Conservation (phyloP, 1,284 basidiomycete genomes). For the Papiliotrema laurentii region DNA sequence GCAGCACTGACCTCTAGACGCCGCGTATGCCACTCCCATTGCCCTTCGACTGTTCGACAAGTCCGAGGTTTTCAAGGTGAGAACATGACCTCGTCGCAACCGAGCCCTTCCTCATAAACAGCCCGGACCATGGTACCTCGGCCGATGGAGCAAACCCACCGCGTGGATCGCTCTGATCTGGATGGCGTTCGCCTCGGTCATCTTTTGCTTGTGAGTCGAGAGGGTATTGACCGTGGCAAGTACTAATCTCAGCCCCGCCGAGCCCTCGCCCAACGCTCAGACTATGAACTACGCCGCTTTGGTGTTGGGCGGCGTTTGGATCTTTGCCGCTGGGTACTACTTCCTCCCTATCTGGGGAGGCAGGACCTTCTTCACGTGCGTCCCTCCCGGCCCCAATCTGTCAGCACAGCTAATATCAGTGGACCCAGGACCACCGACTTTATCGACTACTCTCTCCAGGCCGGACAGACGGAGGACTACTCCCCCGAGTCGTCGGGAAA, state of each 20-base stretch:
- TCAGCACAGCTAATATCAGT: background rate
- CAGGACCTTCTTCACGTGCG: conserved; percentile 36
- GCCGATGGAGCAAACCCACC: conserved; percentile 23
- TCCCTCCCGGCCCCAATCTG: background rate
- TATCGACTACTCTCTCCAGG: background rate
- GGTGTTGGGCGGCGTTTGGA: conserved; percentile 32
- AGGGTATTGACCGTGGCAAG: background rate
- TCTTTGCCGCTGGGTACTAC: conserved; percentile 32
- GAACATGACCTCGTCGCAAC: background rate
- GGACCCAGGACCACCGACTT: conserved; percentile 1
- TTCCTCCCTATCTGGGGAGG: conserved; percentile 37
- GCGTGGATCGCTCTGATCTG: conserved; percentile 29
- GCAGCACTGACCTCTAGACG: too few species aligned
- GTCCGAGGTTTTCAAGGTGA: conserved; percentile 17
- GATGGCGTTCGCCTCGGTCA: conserved; percentile 40
- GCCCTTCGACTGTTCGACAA: conserved; percentile 25
- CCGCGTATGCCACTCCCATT: conserved; percentile 38
- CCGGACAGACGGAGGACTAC: too few species aligned
- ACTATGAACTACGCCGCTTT: conserved; percentile 39
- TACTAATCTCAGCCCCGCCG: conserved; percentile 35
- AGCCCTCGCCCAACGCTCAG: conserved; percentile 22
- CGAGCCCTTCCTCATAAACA: background rate
- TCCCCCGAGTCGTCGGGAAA: too few species aligned
- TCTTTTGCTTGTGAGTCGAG: conserved; percentile 38
- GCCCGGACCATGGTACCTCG: conserved; percentile 38